Evolutionary conservation across 495 filamentous ascomycete genomes (phyloP), one percentile per base, ranked within the genome.

Genomic region (Annulohypoxylon nitens): DNA sequence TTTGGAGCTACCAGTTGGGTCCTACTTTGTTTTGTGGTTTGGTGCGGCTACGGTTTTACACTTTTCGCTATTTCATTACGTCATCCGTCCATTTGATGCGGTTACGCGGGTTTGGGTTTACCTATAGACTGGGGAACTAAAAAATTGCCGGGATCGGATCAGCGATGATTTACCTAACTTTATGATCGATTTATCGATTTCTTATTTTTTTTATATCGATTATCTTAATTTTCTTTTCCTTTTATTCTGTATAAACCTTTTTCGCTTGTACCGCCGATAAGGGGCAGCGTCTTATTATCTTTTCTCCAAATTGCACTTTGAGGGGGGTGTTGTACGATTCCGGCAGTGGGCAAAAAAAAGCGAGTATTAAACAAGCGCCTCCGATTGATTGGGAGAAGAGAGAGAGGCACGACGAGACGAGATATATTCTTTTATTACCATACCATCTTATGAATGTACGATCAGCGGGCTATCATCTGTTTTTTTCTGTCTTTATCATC

Each of bases 71-170:
- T 55, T 36, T 67, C 45, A 12, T 64, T 71, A 39, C 67, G 67
- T 74, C 67, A 70, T 63, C 30, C 39, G 4, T 60, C 6, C 20
- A 26, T 30, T 60, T 60, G 20, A 60, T 45, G 57, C 18, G 55
- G 26, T 60, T 36, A 16, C 51, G 26, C 71, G 26, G 66, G 25
- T 70, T 63, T 41, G 67, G 71, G 62, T 18, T 20, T 61, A 70
- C 66, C 61, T 68, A 70, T 75, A 75, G 72, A 75, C 67, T 25
- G 54, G 67, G 72, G 10, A 26, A 53, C 34, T 45, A 61, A 58
- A 67, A 70, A 64, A 67, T 64, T 67, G 63, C 67, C 67, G 72
- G 71, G 53, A 58, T 68, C 53, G 67, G 72, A 71, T 71, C 67
- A 75, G 72, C 72, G 64, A 71, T 67, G 58, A 58, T 62, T 30